Evolutionary conservation across 208 protist genomes (phyloP).

Genomic region (Porcisia deanei): DNA sequence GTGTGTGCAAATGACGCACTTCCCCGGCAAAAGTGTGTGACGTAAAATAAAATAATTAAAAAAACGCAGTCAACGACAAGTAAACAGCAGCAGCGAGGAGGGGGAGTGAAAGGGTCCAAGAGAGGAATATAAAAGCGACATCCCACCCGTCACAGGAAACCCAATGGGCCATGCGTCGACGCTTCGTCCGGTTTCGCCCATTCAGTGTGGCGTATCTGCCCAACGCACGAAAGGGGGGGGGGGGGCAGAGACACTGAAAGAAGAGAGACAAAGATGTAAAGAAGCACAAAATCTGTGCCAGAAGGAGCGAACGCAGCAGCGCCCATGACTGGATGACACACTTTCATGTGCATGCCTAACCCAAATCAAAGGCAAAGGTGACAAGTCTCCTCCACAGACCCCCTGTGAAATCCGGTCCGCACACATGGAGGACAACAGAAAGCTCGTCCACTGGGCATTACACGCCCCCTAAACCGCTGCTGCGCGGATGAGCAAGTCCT

Average conservation of each 20-base stretch:
- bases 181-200: not conserved
- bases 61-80: not conserved
- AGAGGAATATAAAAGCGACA: not conserved
- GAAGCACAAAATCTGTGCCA: not conserved
- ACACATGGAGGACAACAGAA: not conserved
- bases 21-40: too few species aligned
- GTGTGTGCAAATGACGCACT: not conserved
- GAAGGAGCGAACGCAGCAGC: not conserved
- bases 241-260: not conserved
- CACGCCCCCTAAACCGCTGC: not conserved
- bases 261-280: not conserved
- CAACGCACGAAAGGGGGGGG: not conserved
- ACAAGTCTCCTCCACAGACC: not conserved
- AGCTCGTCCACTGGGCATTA: too few species aligned
- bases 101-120: not conserved
- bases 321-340: not conserved
- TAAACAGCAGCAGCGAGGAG: conserved; percentile 14
- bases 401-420: not conserved
- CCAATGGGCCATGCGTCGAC: not conserved
- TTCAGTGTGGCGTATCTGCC: not conserved
- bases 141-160: not conserved
- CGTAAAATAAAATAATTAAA: too few species aligned
- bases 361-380: not conserved
- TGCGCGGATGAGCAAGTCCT: not conserved
- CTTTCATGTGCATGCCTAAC: not conserved